phyloP scores from a whole-genome alignment of 129 eudicot species.

The Saposhnikovia divaricata region DNA sequence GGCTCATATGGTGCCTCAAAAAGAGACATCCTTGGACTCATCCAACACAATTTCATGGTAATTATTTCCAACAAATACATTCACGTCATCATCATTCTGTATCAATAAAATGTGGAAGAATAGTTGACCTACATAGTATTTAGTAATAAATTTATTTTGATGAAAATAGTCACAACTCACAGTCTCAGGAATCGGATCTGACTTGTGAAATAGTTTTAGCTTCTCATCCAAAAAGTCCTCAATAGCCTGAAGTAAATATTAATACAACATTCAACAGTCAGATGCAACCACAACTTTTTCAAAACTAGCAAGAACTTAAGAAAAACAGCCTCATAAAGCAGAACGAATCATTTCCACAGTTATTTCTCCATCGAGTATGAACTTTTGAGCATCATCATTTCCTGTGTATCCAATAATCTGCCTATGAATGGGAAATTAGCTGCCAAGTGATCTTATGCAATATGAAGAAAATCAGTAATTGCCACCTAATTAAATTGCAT shows the following conservation, averaged over 20 bases:
- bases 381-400: constrained; percentile 56
- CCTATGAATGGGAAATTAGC: constrained; percentile 10
- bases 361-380: constrained; percentile 44
- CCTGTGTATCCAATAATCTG: constrained; percentile 74
- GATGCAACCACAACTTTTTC: background rate
- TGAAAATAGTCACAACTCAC: constrained; percentile 32
- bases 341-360: constrained; percentile 26
- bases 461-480: background rate
- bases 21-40: too few relatives aligned
- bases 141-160: too few relatives aligned
- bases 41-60: too few relatives aligned
- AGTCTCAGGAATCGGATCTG: constrained; percentile 78
- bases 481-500: too few relatives aligned
- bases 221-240: constrained; percentile 64
- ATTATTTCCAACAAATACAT: too few relatives aligned
- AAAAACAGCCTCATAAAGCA: background rate
- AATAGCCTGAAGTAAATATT: constrained; percentile 36
- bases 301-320: too few relatives aligned
- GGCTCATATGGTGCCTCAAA: too few relatives aligned
- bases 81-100: too few relatives aligned
- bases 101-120: too few relatives aligned
- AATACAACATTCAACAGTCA: background rate
- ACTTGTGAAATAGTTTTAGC: constrained; percentile 70
- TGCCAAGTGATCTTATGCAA: constrained; percentile 8
- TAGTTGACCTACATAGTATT: too few relatives aligned